phyloP scores from a whole-genome alignment of 2,329 filamentous ascomycete genomes.

The Bipolaris victoriae region DNA sequence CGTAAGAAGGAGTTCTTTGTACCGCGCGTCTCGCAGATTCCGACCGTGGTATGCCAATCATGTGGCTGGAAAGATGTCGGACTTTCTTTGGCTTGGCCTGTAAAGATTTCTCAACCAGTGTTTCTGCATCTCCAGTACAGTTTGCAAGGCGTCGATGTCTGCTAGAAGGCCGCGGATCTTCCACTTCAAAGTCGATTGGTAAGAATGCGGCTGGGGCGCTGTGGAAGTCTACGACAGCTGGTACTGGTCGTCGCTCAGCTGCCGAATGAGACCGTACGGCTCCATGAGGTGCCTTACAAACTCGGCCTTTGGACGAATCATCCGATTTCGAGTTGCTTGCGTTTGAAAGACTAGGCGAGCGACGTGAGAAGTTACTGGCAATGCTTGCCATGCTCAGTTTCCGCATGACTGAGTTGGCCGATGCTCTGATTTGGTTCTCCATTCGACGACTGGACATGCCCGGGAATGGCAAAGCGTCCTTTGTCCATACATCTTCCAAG shows the following conservation, averaged over 20 bases:
- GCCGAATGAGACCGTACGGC: conserved; percentile 33
- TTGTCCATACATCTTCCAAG: conserved; percentile 82
- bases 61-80: conserved; percentile 40
- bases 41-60: conserved; percentile 39
- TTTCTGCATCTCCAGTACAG: conserved; percentile 29
- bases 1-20: conserved; percentile 25
- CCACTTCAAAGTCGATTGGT: conserved; percentile 56
- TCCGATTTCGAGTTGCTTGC: conserved; percentile 47
- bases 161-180: conserved; percentile 31
- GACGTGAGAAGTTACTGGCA: conserved; percentile 74
- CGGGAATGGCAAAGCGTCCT: conserved; percentile 79
- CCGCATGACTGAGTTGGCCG: conserved; percentile 85
- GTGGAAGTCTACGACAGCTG: conserved; percentile 54
- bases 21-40: conserved; percentile 28
- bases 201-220: conserved; percentile 56
- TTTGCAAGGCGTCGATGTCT: conserved; percentile 39
- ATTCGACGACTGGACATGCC: conserved; percentile 73
- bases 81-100: conserved; percentile 35
- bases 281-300: conserved; percentile 35
- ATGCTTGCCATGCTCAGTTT: conserved; percentile 86
- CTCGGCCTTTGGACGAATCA: conserved; percentile 40
- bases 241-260: conserved; percentile 36
- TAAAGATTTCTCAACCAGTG: conserved; percentile 30
- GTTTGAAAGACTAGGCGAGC: conserved; percentile 65
- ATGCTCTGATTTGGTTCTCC: conserved; percentile 76